Evolutionary conservation across 805 yeast species (phyloP).

Genomic region (Cyberlindnera bimundalis): DNA sequence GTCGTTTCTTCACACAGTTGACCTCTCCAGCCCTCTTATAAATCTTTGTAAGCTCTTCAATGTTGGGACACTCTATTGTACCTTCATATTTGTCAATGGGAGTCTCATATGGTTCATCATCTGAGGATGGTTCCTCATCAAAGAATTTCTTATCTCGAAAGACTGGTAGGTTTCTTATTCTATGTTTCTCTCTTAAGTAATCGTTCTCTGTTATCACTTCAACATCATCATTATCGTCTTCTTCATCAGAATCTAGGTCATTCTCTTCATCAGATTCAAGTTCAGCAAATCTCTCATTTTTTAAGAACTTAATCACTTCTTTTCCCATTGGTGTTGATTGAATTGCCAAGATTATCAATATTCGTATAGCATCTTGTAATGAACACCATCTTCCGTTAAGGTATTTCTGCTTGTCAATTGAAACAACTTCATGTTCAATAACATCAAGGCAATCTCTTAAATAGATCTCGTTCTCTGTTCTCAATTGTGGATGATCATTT

Average conservation of each 20-base stretch:
- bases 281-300: constrained; percentile 3
- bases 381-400: constrained; percentile 30
- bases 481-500: constrained; percentile 28
- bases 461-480: constrained; percentile 24
- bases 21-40: no score
- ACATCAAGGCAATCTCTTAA: constrained; percentile 24
- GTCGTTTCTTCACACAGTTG: no score
- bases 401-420: no score
- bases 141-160: constrained; percentile 10
- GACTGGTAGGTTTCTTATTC: background rate
- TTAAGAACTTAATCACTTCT: constrained; percentile 8
- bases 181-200: constrained; percentile 6
- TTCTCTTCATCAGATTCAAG: constrained; percentile 1
- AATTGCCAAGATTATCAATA: constrained; percentile 10
- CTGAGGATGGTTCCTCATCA: constrained; percentile 13
- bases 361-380: constrained; percentile 19
- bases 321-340: constrained; percentile 3
- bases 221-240: constrained; percentile 9
- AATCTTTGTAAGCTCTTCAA: no score
- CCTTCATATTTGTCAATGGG: no score
- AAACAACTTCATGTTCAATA: constrained; percentile 19
- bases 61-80: no score
- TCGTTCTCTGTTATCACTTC: constrained; percentile 12
- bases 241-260: constrained; percentile 10
- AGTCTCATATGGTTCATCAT: constrained; percentile 9